Base-by-base conservation (phyloP, 2,329 filamentous ascomycete species). In the Drechslerella dactyloides region DNA sequence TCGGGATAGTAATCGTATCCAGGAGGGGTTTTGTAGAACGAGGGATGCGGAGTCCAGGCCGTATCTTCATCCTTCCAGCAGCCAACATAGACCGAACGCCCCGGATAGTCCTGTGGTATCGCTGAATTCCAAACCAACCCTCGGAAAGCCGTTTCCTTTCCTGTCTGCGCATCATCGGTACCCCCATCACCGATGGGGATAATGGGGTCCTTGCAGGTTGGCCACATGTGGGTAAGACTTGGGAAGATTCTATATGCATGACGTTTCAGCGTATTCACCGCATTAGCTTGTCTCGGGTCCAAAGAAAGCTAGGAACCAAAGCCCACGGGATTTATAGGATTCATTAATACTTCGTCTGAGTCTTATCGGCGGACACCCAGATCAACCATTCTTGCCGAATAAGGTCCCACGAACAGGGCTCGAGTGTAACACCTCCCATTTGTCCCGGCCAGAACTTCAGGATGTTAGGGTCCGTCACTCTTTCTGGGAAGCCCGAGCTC, bases 11-110 rank as follows among this genome's bases (percentile, higher is more conserved):
- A 69, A 8, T 44, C 56, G 40, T 27, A 35, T 4, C n/a, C 21
- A 4, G 30, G n/a, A 27, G 65, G 52, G 3, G 54, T 42, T 27
- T 27, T 27, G 46, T 62, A 62, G 53, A 69, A 62, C 52, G 30
- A 40, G 1, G 65, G 65, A 21, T 69, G 51, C 10, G 53, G 58
- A 1, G 46, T 54, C 33, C 53, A 44, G 5, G 1, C 17, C 11
- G 58, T 58, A n/a, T 53, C n/a, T 15, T 30, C 21, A 33, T 56
- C 56, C 8, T 1, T 21, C 3, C 4, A n/a, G 15, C 64, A 69
- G 17, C 64, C 64, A 35, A 56, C 61, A 27, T 69, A 69, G 8
- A 61, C 52, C 3, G 30, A n/a, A 56, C 15, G 1, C 51, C 56
- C 2, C 50, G 56, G 8, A 48, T 5, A 19, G 5, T 19, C n/a